Percentiles rank a stretch among this genome's conserved stretches.
Conservation (phyloP, 352 stramenopile genomes). For the Pythium monospermum region DNA sequence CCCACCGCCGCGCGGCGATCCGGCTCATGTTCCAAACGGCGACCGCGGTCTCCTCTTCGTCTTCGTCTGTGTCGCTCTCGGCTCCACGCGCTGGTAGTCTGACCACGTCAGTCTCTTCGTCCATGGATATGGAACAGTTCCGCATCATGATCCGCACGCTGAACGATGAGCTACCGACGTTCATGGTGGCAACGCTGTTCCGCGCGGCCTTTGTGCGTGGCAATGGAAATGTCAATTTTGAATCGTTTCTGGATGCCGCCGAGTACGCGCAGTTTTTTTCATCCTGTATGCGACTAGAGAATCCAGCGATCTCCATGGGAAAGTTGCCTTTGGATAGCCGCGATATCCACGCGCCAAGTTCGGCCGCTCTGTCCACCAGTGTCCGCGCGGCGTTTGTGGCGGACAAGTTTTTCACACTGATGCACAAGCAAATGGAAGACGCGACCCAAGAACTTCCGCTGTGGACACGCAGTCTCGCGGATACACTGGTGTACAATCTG, state of each 20-base stretch:
- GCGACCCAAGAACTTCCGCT: conserved; percentile 40
- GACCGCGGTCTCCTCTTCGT: conserved; percentile 25
- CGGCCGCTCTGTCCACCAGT: conserved; percentile 35
- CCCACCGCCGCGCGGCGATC: conserved; percentile 83
- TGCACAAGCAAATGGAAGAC: conserved; percentile 35
- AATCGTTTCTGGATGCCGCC: conserved; percentile 83
- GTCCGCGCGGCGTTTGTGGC: conserved; percentile 43
- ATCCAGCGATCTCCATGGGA: conserved; percentile 39
- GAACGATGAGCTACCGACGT: conserved; percentile 69
- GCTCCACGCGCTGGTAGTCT: not conserved
- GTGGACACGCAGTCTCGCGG: conserved; percentile 49
- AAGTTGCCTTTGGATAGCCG: conserved; percentile 21
- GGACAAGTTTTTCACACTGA: conserved; percentile 45
- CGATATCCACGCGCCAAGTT: conserved; percentile 12
- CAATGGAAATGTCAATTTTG: conserved; percentile 81
- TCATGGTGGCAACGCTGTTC: conserved; percentile 57
- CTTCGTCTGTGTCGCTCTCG: not conserved
- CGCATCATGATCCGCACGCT: conserved; percentile 79
- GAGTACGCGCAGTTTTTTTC: conserved; percentile 87
- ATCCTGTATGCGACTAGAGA: conserved; percentile 75
- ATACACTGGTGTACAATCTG: conserved; percentile 51
- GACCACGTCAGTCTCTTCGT: conserved; percentile 19
- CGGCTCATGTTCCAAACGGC: conserved; percentile 92
- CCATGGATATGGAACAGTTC: conserved; percentile 91
- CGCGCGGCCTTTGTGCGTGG: conserved; percentile 55